Evolutionary conservation across 257 asterid species (phyloP).

Genomic region (Mentha longifolia): DNA sequence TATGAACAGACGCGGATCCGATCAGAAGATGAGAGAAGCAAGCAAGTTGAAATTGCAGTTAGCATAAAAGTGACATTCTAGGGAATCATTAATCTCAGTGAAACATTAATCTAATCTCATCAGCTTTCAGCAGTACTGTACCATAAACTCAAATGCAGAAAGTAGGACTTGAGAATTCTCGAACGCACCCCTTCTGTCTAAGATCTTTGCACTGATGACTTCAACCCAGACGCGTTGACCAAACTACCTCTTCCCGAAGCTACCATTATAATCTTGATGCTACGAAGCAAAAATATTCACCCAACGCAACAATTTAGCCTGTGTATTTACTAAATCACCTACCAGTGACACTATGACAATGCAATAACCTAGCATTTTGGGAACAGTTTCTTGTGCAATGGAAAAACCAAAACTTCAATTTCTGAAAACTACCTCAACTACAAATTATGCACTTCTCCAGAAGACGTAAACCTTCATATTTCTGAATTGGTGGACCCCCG

Average conservation of each 20-base stretch:
- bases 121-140: not conserved
- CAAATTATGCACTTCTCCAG: constrained; percentile 18
- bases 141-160: not conserved
- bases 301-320: constrained; percentile 10
- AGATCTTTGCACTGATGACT: not conserved
- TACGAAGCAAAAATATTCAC: not conserved
- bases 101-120: not conserved
- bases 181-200: not conserved
- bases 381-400: constrained; percentile 11
- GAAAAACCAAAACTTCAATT: constrained; percentile 18
- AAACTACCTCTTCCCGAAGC: constrained; percentile 9
- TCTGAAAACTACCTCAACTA: constrained; percentile 19
- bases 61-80: not conserved
- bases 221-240: constrained; percentile 6
- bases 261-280: not conserved
- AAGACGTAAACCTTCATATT: constrained; percentile 6
- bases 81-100: not conserved
- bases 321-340: not conserved
- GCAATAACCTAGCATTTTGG: constrained; percentile 4
- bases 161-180: not conserved
- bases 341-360: not conserved
- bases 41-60: not conserved
- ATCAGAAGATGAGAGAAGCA: not conserved
- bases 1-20: not conserved
- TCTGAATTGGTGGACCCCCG: not conserved